Evolutionary conservation across 1,139 yeast species (phyloP), one percentile per base, ranked within the genome.

Genomic region (Martiniozyma asiatica): DNA sequence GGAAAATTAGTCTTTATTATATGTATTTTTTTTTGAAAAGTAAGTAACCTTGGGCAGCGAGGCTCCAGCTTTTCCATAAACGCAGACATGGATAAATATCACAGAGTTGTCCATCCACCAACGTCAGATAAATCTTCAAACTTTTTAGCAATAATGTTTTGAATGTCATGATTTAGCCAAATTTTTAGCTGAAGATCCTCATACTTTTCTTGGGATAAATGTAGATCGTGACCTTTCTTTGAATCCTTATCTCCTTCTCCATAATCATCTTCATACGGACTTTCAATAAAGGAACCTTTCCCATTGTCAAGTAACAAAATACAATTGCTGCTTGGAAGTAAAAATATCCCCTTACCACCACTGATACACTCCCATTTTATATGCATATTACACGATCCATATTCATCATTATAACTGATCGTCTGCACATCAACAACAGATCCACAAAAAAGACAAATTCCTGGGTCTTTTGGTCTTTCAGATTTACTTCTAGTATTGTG

Each of bases 61-160:
- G 6, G 10, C 19, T 26, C 13, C 14, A 8, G 11, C 12, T 19
- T 11, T 11, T 9, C 16, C 8, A 12, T 16, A 17, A 11, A 10
- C 15, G 25, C 12, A 14, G 18, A 12, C 8, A 4, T 13, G 14
- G 14, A 23, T n/a, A 17, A 17, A 8, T 17, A 17, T 49, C 59
- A 87, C 47, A 87, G 59, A 1, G 96, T 82, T 44, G 80, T 92
- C 98, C 98, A 89, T 1, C 97, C 97, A 9, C 97, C 97, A 21
- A 80, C 72, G 53, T 89, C 97, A 22, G 76, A 56, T 6, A 68
- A 72, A 27, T 76, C 72, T 43, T 87, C 96, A 20, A 89, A 62
- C 40, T 73, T 75, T 41, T 97, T 63, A 1, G 84, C 87, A 26
- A 87, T 75, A 34, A 66, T 63, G 43, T 82, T 84, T 3, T 85